A percentile compares a stretch with the other conserved stretches of the same genome.
Conservation (phyloP, 2,329 filamentous ascomycete genomes). For the Cyanodermella asteris region DNA sequence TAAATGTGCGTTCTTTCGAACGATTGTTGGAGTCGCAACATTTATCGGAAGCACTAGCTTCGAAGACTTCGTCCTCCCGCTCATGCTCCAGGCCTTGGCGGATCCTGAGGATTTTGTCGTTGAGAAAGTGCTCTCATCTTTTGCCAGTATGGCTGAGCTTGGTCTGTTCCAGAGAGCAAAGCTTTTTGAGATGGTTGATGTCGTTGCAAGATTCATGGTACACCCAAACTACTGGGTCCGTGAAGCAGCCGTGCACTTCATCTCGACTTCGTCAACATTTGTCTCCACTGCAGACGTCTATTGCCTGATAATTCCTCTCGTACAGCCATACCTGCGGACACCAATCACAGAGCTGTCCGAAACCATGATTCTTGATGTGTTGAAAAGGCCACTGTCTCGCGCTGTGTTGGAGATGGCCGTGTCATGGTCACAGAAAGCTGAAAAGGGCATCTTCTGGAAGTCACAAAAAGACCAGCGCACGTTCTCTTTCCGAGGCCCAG, state of each 20-base stretch:
- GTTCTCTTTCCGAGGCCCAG: slow-evolving; percentile 42
- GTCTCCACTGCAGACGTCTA: slow-evolving; percentile 60
- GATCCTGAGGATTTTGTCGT: slow-evolving; percentile 89
- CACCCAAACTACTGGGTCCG: slow-evolving; percentile 93
- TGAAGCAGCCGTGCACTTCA: slow-evolving; percentile 67
- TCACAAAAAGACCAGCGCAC: slow-evolving; percentile 46
- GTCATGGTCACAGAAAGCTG: slow-evolving; percentile 63
- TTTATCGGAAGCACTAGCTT: slow-evolving; percentile 76
- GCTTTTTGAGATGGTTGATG: slow-evolving; percentile 70
- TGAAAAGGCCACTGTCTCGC: slow-evolving; percentile 64
- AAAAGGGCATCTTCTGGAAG: slow-evolving; percentile 76
- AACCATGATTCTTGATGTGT: slow-evolving; percentile 50
- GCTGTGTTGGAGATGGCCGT: slow-evolving; percentile 67
- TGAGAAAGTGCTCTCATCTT: slow-evolving; percentile 67
- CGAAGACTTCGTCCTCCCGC: slow-evolving; percentile 83
- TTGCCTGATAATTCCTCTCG: slow-evolving; percentile 61
- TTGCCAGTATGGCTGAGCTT: slow-evolving; percentile 71
- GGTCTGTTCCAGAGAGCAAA: slow-evolving; percentile 70
- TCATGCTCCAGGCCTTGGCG: slow-evolving; percentile 87
- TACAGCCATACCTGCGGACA: slow-evolving; percentile 63
- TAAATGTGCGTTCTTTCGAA: slow-evolving; percentile 91
- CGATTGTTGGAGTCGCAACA: slow-evolving; percentile 75
- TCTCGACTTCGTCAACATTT: slow-evolving; percentile 54
- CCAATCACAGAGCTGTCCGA: slow-evolving; percentile 49
- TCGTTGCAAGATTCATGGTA: slow-evolving; percentile 66